These are phyloP conservation scores for Kodamaea neixiangensis DNA, from an alignment of 805 yeast genomes.

Conservation along the genomic window DNA sequence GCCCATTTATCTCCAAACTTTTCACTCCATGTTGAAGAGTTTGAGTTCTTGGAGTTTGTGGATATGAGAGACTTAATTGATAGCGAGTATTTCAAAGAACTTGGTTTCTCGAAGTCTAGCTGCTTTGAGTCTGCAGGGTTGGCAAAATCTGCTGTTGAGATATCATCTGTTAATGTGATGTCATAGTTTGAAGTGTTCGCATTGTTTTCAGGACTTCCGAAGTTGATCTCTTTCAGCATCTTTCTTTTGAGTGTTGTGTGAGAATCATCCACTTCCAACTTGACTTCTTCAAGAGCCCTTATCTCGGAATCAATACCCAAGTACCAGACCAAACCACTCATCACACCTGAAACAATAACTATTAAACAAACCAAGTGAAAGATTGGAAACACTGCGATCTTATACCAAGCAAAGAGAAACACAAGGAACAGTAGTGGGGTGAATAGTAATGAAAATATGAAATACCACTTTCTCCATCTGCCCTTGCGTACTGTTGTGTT, in stretches of 20 bases:
- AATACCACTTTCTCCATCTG: slow-evolving; percentile 65
- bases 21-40: neutral
- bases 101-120: neutral
- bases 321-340: slow-evolving; percentile 76
- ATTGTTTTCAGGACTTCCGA: neutral
- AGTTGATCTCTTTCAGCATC: neutral
- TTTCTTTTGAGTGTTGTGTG: neutral
- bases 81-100: neutral
- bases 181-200: neutral
- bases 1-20: neutral
- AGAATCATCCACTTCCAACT: slow-evolving; percentile 56
- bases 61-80: neutral
- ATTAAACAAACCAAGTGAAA: slow-evolving; percentile 52
- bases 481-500: slow-evolving; percentile 59
- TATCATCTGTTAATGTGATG: neutral
- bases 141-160: neutral
- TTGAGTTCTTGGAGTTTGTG: neutral
- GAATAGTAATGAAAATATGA: slow-evolving; percentile 49
- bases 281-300: slow-evolving; percentile 76
- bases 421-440: slow-evolving; percentile 53
- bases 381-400: slow-evolving; percentile 51
- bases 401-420: slow-evolving; percentile 67
- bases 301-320: slow-evolving; percentile 77
- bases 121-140: neutral
- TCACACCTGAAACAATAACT: slow-evolving; percentile 63